Percentiles rank a stretch among this genome's conserved stretches.
These are phyloP conservation scores for Acidomyces sp. DNA, from an alignment of 495 filamentous ascomycete species.

Conservation along the genomic window DNA sequence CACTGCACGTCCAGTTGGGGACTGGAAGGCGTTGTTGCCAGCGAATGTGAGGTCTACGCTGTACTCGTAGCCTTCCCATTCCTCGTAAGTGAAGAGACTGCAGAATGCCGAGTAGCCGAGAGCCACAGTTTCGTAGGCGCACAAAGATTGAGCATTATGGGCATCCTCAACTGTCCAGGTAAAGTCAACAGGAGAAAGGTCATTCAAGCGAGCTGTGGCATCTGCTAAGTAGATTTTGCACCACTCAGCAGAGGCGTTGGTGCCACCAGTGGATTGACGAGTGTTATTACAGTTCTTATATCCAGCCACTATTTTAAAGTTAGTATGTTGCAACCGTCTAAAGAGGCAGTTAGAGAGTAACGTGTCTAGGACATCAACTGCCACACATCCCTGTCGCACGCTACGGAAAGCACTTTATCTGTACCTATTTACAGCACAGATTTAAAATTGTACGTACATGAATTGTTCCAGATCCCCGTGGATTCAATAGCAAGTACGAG, in stretches of 20 bases:
- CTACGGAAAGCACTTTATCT: too few relatives aligned
- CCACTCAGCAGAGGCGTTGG: slow-evolving; percentile 29
- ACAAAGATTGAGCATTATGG: slow-evolving; percentile 44
- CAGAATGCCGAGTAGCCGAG: slow-evolving; percentile 47
- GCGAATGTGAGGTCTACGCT: slow-evolving; percentile 44
- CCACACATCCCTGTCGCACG: too few relatives aligned
- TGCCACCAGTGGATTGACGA: slow-evolving; percentile 18
- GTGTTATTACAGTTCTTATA: slow-evolving; percentile 29
- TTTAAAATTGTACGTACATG: too few relatives aligned
- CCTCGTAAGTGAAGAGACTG: slow-evolving; percentile 42
- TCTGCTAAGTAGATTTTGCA: slow-evolving; percentile 34
- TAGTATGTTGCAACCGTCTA: too few relatives aligned
- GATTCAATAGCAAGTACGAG: slow-evolving; percentile 39
- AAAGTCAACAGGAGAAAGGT: slow-evolving; percentile 28
- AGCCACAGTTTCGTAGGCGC: slow-evolving; percentile 45
- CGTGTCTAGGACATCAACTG: too few relatives aligned
- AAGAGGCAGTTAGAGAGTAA: too few relatives aligned
- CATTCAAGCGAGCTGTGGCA: slow-evolving; percentile 39
- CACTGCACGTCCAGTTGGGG: slow-evolving; percentile 46
- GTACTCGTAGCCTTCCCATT: slow-evolving; percentile 45
- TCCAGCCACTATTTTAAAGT: slow-evolving; percentile 25
- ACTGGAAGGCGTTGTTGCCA: slow-evolving; percentile 44
- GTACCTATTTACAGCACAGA: too few relatives aligned
- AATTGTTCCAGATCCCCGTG: slow-evolving; percentile 29
- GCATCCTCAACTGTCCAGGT: slow-evolving; percentile 39